Base-by-base conservation (phyloP, 2,329 filamentous ascomycete genomes). In the Cercospora janseana region DNA sequence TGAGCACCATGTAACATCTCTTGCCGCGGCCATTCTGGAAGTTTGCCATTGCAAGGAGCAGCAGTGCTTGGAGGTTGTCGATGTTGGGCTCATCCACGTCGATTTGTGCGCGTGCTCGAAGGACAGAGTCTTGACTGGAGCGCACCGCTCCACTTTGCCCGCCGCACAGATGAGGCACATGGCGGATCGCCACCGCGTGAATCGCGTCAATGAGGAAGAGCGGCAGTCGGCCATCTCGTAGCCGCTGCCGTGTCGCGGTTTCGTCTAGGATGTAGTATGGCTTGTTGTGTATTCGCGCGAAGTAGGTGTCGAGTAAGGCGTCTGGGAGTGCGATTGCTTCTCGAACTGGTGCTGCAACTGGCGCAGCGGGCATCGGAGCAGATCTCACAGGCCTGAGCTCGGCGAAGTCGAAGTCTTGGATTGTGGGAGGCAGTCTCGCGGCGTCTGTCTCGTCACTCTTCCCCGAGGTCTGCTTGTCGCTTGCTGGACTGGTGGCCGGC, bases 241-340 rank as follows among this genome's bases (percentile, higher is more conserved):
- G 71, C 18, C 83, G 78, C 68, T 91, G 87, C 49, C 88, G 79
- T 7, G 87, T 83, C 0, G 79, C 81, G 0, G 83, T 75, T 68
- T 95, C 88, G 63, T 94, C 88, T 3, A 95, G 74, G 44, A 94
- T 84, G 63, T 87, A 82, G 59, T 86, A 93, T 1, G 88, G 87
- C 63, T 90, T 92, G 43, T 85, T 86, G 66, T 95, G 88, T 29
- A 91, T 81, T 43, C 86, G 80, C 16, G 77, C 72, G 66, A 95
- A 94, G 67, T 91, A 95, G 4, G 84, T 85, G 62, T 94, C 85
- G 23, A 94, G 54, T 12, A 68, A 41, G 2, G 61, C 58, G 26
- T 64, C 60, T 6, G 60, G 58, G 18, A 60, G 54, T 4, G 56
- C 57, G 15, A 59, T 28, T 10, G 49, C 45, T 35, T 60, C 51